Evolutionary conservation across 108 stramenopile species (phyloP).

Genomic region (Schizochytrium sp.): DNA sequence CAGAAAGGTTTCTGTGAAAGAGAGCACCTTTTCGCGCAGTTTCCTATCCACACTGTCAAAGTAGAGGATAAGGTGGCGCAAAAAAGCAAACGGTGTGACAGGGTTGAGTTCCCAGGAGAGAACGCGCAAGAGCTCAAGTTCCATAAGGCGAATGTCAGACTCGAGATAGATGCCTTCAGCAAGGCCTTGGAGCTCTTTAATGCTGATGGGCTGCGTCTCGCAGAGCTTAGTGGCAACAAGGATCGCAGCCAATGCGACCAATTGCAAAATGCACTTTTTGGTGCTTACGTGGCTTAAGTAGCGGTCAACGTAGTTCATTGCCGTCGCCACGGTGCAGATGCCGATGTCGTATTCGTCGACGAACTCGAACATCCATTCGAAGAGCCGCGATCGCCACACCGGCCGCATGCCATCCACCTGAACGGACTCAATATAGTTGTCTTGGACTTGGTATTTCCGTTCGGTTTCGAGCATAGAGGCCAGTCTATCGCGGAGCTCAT

Average conservation of each 20-base stretch:
- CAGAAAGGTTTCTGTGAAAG: conserved; percentile 49
- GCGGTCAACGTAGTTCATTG: conserved; percentile 61
- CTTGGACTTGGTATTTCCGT: not conserved
- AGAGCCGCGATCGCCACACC: conserved; percentile 34
- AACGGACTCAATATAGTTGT: conserved; percentile 32
- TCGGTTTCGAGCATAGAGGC: conserved; percentile 7
- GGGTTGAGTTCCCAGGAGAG: conserved; percentile 53
- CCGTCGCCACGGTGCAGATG: conserved; percentile 45
- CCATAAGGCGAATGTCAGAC: conserved; percentile 51
- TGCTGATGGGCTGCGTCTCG: conserved; percentile 51
- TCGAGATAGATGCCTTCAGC: conserved; percentile 57
- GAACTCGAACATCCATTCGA: conserved; percentile 60
- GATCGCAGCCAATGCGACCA: conserved; percentile 61
- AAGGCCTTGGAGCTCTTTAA: conserved; percentile 51
- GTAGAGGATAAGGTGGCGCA: conserved; percentile 57
- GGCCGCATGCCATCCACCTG: conserved; percentile 24
- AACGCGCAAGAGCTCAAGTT: conserved; percentile 49
- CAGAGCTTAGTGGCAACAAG: conserved; percentile 49
- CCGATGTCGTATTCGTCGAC: conserved; percentile 50
- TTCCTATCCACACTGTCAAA: conserved; percentile 57
- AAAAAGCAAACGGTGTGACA: conserved; percentile 38
- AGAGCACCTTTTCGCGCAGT: conserved; percentile 53
- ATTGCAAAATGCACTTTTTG: conserved; percentile 50
- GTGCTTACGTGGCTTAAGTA: conserved; percentile 57
- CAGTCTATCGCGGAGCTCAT: not conserved